Percentiles rank a stretch among this genome's conserved stretches.
phyloP scores from a whole-genome alignment of 2,329 filamentous ascomycete genomes.

The Hawksworthiomyces lignivorus region DNA sequence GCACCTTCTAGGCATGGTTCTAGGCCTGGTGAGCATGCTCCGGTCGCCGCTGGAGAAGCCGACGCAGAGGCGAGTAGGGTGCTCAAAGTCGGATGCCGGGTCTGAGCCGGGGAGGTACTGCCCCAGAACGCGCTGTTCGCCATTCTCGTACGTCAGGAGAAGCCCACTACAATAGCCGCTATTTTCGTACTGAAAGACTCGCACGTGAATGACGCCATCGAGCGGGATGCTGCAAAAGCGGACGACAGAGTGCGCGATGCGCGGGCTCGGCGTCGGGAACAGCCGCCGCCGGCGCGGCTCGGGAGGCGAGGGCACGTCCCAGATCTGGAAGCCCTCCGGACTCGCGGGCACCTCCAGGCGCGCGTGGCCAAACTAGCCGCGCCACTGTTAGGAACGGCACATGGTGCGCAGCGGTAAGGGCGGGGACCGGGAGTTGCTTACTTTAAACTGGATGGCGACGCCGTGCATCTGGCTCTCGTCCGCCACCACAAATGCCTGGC shows the following conservation, averaged over 20 bases:
- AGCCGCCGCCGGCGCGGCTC: not conserved
- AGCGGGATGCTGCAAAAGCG: not conserved
- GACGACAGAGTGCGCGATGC: no score
- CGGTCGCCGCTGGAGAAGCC: not conserved
- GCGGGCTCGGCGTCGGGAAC: not conserved
- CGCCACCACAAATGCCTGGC: not conserved
- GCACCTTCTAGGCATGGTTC: no score
- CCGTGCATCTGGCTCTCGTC: not conserved
- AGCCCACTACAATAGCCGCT: not conserved
- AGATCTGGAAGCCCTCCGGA: not conserved
- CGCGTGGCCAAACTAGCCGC: not conserved
- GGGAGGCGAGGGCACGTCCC: conserved; percentile 4
- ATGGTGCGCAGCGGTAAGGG: no score
- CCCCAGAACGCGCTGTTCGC: conserved; percentile 1
- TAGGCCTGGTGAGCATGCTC: no score
- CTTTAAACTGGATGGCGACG: not conserved
- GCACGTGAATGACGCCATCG: not conserved
- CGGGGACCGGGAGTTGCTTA: not conserved
- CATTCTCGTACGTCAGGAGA: not conserved
- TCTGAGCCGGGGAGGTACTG: conserved; percentile 1
- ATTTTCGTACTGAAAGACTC: not conserved
- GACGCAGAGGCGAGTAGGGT: not conserved
- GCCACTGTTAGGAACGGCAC: no score
- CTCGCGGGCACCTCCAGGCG: not conserved
- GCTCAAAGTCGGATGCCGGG: not conserved